Percentiles rank a stretch among this genome's conserved stretches.
These are phyloP conservation scores for Barbatosphaeria neglecta DNA, from an alignment of 495 filamentous ascomycete species.

Conservation along the genomic window DNA sequence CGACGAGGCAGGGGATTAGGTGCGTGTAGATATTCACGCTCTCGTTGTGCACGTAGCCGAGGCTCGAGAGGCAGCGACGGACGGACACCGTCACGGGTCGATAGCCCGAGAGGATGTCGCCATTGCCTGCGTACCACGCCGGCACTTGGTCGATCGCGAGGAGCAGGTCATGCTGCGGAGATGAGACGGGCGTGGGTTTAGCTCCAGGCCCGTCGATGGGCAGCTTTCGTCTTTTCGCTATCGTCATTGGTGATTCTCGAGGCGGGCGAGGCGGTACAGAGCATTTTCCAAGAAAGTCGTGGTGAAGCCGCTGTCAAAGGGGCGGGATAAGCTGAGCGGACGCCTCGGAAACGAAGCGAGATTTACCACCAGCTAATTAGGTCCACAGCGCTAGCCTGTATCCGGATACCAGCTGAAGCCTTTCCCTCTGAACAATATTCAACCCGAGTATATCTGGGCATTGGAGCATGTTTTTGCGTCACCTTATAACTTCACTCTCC, in stretches of 20 bases:
- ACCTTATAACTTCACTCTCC: too few species aligned
- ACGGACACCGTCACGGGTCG: conserved; percentile 57
- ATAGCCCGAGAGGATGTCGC: conserved; percentile 62
- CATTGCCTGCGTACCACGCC: conserved; percentile 58
- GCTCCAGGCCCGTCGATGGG: background rate
- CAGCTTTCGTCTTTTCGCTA: background rate
- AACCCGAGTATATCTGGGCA: too few species aligned
- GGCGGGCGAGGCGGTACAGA: too few species aligned
- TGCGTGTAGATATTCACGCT: conserved; percentile 34
- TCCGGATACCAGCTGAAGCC: too few species aligned
- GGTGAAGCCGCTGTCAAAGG: too few species aligned
- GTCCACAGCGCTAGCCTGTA: too few species aligned
- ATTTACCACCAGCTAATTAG: too few species aligned
- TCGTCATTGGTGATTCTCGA: background rate
- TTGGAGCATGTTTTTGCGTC: too few species aligned
- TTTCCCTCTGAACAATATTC: too few species aligned
- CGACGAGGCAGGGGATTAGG: conserved; percentile 19
- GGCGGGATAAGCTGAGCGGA: background rate
- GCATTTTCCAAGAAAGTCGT: too few species aligned
- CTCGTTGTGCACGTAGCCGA: conserved; percentile 44
- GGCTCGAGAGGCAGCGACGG: conserved; percentile 44
- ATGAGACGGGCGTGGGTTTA: background rate
- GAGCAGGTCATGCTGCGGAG: conserved; percentile 7
- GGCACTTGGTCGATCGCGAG: conserved; percentile 50
- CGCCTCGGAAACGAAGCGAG: too few species aligned